Evolutionary conservation across 495 filamentous ascomycete species (phyloP).

Genomic region (Oleoguttula mirabilis): DNA sequence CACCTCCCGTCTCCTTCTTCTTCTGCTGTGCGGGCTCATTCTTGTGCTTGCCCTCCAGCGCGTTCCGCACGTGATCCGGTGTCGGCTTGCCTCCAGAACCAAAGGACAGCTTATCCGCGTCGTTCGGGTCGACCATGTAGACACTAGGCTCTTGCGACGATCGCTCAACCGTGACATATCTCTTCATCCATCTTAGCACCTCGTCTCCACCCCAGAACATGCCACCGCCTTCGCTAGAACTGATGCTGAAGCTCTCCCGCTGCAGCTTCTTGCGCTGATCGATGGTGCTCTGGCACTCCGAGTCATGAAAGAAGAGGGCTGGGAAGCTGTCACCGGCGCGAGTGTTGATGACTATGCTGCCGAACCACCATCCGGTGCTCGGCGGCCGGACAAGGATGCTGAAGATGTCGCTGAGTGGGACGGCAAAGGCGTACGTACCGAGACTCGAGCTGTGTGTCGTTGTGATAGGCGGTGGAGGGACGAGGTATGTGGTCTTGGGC

Average conservation of each 20-base stretch:
- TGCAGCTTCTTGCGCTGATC: slow-evolving; percentile 78
- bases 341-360: slow-evolving; percentile 84
- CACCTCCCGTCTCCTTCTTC: slow-evolving; percentile 60
- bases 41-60: slow-evolving; percentile 22
- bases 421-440: slow-evolving; percentile 82
- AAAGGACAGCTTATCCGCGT: slow-evolving; percentile 75
- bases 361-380: slow-evolving; percentile 96
- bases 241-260: slow-evolving; percentile 79
- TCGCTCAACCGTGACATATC: slow-evolving; percentile 70
- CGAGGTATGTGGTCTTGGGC: slow-evolving; percentile 77
- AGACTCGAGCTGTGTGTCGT: slow-evolving; percentile 54
- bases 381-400: slow-evolving; percentile 82
- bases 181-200: slow-evolving; percentile 77
- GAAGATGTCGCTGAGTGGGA: slow-evolving; percentile 83
- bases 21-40: slow-evolving; percentile 32
- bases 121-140: slow-evolving; percentile 77
- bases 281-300: slow-evolving; percentile 90
- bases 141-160: slow-evolving; percentile 74
- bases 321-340: slow-evolving; percentile 83
- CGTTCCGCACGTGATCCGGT: slow-evolving; percentile 29
- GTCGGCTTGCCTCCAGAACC: slow-evolving; percentile 42
- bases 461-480: slow-evolving; percentile 79
- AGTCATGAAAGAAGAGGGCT: slow-evolving; percentile 93
- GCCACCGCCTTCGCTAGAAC: slow-evolving; percentile 58
- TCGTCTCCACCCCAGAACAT: slow-evolving; percentile 98